Base-by-base conservation (phyloP, 306 rosid genomes). In the peach (Prunus persica) region DNA sequence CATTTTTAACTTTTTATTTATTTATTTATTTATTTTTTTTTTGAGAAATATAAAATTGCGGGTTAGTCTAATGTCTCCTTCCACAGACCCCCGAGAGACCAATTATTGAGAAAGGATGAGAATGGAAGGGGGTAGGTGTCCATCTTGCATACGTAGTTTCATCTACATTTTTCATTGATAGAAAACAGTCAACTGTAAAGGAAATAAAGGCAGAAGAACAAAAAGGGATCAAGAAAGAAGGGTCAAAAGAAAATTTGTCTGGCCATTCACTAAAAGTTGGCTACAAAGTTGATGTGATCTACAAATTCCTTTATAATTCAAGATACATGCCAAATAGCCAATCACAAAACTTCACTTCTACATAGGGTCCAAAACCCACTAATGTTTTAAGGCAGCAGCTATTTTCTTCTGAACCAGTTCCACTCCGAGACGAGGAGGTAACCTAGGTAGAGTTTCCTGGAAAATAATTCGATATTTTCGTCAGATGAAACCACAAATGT, bases 371-470 rank as follows among this genome's bases (percentile, higher is more conserved):
- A 67, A 27, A 65, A 67, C 61, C 72, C 80, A 32, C 69, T 71
- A 74, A 69, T 90, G 82, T 83, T 82, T 85, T 75, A 92, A 72
- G 49, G 93, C 91, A 67, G 91, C 93, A 2, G 89, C 93, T 68
- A 96, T 82, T 84, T 92, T 92, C 87, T 91, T 92, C 75, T 90
- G 98, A 54, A 96, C 45, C 56, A 88, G 87, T 86, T 92, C 98
- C 84, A 88, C 96, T 50, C 97, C 97, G 56, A 91, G 90, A 55
- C 98, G 93, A 43, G 99, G 97, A 84, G 97, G 87, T 73, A 91
- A 70, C 64, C 98, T 86, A 1, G 96, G 98, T 52, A 91, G 85
- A 32, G 80, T 82, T 85, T 88, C 91, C 98, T 92, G 90, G 22
- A 76, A 69, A 43, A 82, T 73, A 65, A n/a, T 78, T 58, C 56